A percentile compares a stretch with the other conserved stretches of the same genome.
Evolutionary conservation across 495 filamentous ascomycete genomes (phyloP).

Genomic region (Annulohypoxylon maeteangense): DNA sequence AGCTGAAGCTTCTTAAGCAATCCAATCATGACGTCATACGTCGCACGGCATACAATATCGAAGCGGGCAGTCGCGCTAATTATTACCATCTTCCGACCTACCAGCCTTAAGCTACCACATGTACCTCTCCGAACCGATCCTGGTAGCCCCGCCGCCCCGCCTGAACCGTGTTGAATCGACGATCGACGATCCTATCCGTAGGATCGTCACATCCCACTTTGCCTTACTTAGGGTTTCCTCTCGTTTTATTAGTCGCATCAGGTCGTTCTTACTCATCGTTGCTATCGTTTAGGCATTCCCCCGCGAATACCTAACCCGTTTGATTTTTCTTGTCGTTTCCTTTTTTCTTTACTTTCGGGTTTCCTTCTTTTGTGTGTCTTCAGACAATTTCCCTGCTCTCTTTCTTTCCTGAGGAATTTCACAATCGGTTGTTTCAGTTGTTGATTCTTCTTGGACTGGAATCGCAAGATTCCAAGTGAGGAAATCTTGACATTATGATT

Average conservation of each 20-base stretch:
- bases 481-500: conserved; percentile 50
- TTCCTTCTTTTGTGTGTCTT: background rate
- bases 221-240: background rate
- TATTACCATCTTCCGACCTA: background rate
- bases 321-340: background rate
- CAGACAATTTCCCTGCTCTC: background rate
- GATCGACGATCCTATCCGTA: background rate
- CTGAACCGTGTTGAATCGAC: background rate
- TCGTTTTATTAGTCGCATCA: background rate
- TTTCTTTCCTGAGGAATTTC: background rate
- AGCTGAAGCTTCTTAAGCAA: background rate
- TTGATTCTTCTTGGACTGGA: background rate
- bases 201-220: background rate
- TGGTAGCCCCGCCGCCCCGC: background rate
- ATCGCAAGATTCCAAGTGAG: background rate
- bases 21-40: conserved; percentile 1
- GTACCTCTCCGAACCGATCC: too few relatives aligned
- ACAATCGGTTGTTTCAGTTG: background rate
- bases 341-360: background rate
- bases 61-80: background rate
- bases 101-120: background rate
- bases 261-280: background rate
- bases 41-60: background rate
- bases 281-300: background rate
- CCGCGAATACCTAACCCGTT: background rate